These are phyloP conservation scores for Plenodomus biglobosus DNA, from an alignment of 2,329 filamentous ascomycete genomes.

Conservation along the genomic window DNA sequence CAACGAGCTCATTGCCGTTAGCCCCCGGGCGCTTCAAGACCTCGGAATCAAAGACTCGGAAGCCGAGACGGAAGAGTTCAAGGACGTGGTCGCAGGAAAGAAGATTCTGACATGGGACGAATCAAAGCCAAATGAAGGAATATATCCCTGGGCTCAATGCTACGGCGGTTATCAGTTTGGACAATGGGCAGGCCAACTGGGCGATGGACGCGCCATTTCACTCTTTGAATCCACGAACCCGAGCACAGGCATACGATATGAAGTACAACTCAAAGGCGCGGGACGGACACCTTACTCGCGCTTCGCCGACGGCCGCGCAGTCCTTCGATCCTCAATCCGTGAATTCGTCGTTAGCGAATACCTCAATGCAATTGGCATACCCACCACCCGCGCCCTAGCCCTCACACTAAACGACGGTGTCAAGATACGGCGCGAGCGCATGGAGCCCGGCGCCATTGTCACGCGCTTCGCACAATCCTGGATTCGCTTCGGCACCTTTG, in stretches of 20 bases:
- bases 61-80: slow-evolving; percentile 71
- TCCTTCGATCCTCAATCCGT: slow-evolving; percentile 86
- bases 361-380: slow-evolving; percentile 81
- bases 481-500: slow-evolving; percentile 94
- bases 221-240: slow-evolving; percentile 87
- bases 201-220: slow-evolving; percentile 91
- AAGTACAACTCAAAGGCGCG: slow-evolving; percentile 92
- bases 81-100: slow-evolving; percentile 77
- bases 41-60: slow-evolving; percentile 73
- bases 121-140: slow-evolving; percentile 52
- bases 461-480: slow-evolving; percentile 87
- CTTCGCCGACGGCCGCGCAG: slow-evolving; percentile 94
- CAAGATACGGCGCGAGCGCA: slow-evolving; percentile 73
- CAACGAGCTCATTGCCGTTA: slow-evolving; percentile 80
- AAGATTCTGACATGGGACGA: slow-evolving; percentile 78
- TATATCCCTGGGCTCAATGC: slow-evolving; percentile 98
- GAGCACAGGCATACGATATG: slow-evolving; percentile 70
- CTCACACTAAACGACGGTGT: slow-evolving; percentile 66
- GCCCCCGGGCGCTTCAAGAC: slow-evolving; percentile 74
- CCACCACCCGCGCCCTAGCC: slow-evolving; percentile 81
- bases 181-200: slow-evolving; percentile 92
- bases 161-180: slow-evolving; percentile 78
- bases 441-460: slow-evolving; percentile 91
- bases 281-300: slow-evolving; percentile 92
- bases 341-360: slow-evolving; percentile 93